Conservation (phyloP, 2,329 filamentous ascomycete species). For the Metarhizium guizhouense region DNA sequence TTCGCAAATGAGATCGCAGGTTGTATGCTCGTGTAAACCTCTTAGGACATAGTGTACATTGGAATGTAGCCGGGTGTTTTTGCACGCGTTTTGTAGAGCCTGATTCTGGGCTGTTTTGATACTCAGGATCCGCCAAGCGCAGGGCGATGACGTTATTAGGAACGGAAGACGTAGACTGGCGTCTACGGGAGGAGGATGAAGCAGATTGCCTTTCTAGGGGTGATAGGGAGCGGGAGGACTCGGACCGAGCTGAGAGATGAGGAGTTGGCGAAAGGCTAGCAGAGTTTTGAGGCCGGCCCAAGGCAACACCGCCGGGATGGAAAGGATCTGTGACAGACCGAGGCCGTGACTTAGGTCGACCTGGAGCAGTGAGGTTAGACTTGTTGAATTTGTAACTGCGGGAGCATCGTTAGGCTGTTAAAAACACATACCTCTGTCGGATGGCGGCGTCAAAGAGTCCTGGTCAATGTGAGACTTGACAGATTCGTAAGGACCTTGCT, state of each 20-base stretch:
- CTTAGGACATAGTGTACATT: constrained; percentile 89
- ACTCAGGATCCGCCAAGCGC: constrained; percentile 79
- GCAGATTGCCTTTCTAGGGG: constrained; percentile 45
- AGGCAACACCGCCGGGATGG: constrained; percentile 34
- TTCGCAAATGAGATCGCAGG: constrained; percentile 85
- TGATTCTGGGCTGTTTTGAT: constrained; percentile 55
- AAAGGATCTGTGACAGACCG: constrained; percentile 53
- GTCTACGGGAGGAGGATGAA: constrained; percentile 27
- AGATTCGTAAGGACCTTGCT: constrained; percentile 28
- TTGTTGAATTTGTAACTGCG: not conserved
- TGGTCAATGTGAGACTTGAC: constrained; percentile 57
- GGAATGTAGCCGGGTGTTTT: constrained; percentile 96
- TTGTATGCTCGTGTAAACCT: constrained; percentile 96
- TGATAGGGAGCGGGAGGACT: constrained; percentile 48
- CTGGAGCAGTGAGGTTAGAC: constrained; percentile 19
- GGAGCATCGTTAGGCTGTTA: not conserved
- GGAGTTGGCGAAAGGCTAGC: constrained; percentile 41
- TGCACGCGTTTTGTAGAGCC: constrained; percentile 74
- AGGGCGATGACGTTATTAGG: constrained; percentile 68
- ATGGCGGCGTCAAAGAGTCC: constrained; percentile 79
- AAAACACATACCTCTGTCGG: constrained; percentile 50
- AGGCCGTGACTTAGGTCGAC: constrained; percentile 39
- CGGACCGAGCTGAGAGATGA: constrained; percentile 34
- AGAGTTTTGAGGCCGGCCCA: constrained; percentile 30
- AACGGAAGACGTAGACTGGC: constrained; percentile 56